These are phyloP conservation scores for Alnus rubra DNA, from an alignment of 306 rosid species.

Conservation along the genomic window DNA sequence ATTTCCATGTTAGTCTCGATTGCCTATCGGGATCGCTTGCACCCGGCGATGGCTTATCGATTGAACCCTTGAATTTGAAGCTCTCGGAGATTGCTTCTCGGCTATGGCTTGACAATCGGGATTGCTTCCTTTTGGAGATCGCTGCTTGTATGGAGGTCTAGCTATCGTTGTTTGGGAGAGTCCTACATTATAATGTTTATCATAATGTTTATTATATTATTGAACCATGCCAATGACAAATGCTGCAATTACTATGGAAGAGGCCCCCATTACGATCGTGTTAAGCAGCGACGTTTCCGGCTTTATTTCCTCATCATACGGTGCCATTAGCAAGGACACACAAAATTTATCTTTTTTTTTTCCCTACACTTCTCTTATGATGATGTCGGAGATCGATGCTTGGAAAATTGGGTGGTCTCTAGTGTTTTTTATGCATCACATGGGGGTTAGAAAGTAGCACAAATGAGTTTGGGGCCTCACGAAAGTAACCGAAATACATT, in stretches of 20 bases:
- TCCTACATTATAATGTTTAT: no score
- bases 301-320: background rate
- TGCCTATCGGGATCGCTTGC: no score
- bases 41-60: no score
- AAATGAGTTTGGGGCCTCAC: background rate
- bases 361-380: background rate
- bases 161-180: no score
- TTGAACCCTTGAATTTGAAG: no score
- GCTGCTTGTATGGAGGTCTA: no score
- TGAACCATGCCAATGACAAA: background rate
- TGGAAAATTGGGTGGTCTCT: background rate
- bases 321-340: background rate
- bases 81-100: no score
- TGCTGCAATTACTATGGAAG: constrained; percentile 22
- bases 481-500: background rate
- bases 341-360: background rate
- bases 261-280: constrained; percentile 23
- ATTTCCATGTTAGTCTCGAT: no score
- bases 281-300: background rate
- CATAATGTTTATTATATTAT: no score
- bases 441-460: background rate
- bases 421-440: no score
- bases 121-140: no score
- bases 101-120: no score
- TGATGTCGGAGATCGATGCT: background rate